Base-by-base conservation (phyloP, 2,329 filamentous ascomycete genomes). In the Hymenoscyphus fraxineus region DNA sequence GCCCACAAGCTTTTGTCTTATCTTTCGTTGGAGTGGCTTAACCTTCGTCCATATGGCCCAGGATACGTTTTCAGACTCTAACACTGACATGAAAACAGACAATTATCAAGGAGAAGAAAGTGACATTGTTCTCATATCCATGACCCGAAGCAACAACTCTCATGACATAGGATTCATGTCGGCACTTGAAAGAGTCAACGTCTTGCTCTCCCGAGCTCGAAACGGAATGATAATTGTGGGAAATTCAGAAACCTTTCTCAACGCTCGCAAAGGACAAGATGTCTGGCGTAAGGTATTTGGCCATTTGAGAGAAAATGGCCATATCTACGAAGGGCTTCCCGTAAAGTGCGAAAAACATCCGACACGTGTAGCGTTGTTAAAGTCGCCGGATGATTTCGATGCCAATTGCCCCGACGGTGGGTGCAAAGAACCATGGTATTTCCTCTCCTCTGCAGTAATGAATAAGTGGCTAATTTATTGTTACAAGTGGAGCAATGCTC, bases 21-120 rank as follows among this genome's bases (percentile, higher is more conserved):
- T 35, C 7, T 35, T 35, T 35, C 35, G 35, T 31, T 31, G 54
- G n/a, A 57, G 13, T 15, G 31, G n/a, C n/a, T n/a, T 57, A 57
- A 57, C 6, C 1, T 15, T 12, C 22, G 60, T 22, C 65, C 35
- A 9, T 10, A 35, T 10, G 35, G 9, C 35, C 35, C 9, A 10
- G 9, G 35, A 35, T 10, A 35, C 35, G 5, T 35, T 6, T 35
- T 6, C 35, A 35, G 5, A 10, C 2, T 7, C 7, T 35, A 35
- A 10, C 4, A 35, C 35, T 35, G 35, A 35, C 35, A 10, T 6
- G 6, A 10, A 35, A 35, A 35, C 7, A 88, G 89, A 93, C 66
- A 93, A 93, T 66, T 93, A 90, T 64, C 90, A 93, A 73, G 89
- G 90, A 1, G 90, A 93, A 71, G 90, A 93, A 68, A 87, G 85